Evolutionary conservation across 2,329 filamentous ascomycete genomes (phyloP), one percentile per base, ranked within the genome.

Genomic region (Colletotrichum sp.): DNA sequence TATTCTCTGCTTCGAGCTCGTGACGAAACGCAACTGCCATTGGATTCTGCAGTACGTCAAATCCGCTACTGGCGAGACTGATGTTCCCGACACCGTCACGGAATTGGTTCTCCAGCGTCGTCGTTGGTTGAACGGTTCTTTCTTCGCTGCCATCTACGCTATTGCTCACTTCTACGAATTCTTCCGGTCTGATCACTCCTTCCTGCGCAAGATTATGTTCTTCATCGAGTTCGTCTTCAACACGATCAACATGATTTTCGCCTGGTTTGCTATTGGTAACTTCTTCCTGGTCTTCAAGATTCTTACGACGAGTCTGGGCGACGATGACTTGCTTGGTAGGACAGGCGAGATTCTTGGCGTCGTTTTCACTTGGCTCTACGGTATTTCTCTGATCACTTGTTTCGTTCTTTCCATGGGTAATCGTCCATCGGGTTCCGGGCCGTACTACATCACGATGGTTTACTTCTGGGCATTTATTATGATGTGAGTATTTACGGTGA

Each of bases 251-350:
- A 98, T 99, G 95, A 91, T 99, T 82, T 99, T 99, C 84, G 96
- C 97, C 69, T 99, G 97, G 97, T 99, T 99, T 83, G 95, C 94
- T 81, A 97, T 99, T 82, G 95, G 97, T 82, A 99, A 99, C 87
- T 99, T 99, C 90, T 99, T 99, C 91, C 88, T 99, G 82, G 96
- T 99, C 80, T 99, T 99, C 89, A 96, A 96, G 85, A 99, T 99
- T 83, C 88, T 99, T 78, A 99, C 96, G 2, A 94, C 93, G 13
- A 98, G 96, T 81, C 88, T 99, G 79, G 94, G 95, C 62, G 89
- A 91, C 30, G 80, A 87, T 0, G 85, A 90, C 36, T 90, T 98
- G 30, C 90, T 98, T 3, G 95, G 96, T 65, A 93, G 90, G 6
- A 92, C 92, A 12, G 97, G 97, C 70, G 92, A 92, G 52, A 92